These are phyloP conservation scores for Globisporangium viniferum DNA, from an alignment of 352 stramenopile genomes.

Conservation along the genomic window DNA sequence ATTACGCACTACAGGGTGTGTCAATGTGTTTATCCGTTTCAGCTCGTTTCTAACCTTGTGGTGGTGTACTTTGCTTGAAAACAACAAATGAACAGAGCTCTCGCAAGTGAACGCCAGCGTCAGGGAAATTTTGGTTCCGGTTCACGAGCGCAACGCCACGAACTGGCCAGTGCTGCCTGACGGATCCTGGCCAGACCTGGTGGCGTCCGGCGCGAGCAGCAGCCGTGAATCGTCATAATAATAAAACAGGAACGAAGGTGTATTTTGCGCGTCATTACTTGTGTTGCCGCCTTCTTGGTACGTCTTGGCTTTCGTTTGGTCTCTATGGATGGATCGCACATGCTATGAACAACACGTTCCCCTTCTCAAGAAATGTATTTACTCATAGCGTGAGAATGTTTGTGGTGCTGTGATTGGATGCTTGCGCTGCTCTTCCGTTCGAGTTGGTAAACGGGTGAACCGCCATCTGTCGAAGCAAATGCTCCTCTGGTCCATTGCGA, in stretches of 20 bases:
- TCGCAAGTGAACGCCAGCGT: constrained; percentile 65
- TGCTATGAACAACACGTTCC: no score
- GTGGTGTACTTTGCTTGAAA: neutral
- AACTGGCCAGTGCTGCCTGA: constrained; percentile 79
- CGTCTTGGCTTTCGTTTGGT: constrained; percentile 6
- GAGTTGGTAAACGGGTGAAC: constrained; percentile 25
- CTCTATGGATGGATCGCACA: neutral
- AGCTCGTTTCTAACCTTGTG: neutral
- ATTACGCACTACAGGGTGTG: no score
- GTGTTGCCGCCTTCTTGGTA: neutral
- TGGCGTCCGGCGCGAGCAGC: constrained; percentile 19
- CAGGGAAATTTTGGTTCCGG: constrained; percentile 77
- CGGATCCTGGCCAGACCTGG: constrained; percentile 58
- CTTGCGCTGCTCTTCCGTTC: constrained; percentile 10
- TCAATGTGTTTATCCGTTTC: no score
- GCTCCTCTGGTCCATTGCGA: constrained; percentile 38
- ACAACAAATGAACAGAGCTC: constrained; percentile 47
- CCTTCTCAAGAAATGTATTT: neutral
- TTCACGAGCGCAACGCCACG: constrained; percentile 56
- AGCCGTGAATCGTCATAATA: constrained; percentile 28
- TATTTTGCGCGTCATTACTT: constrained; percentile 47
- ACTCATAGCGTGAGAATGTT: constrained; percentile 69
- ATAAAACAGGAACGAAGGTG: constrained; percentile 33
- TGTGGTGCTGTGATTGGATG: constrained; percentile 15
- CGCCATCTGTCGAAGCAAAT: constrained; percentile 33